A percentile compares a stretch with the other conserved stretches of the same genome.
Conservation (phyloP, 768 basidiomycete genomes). For the Rhodosporidiobolus odoratus region DNA sequence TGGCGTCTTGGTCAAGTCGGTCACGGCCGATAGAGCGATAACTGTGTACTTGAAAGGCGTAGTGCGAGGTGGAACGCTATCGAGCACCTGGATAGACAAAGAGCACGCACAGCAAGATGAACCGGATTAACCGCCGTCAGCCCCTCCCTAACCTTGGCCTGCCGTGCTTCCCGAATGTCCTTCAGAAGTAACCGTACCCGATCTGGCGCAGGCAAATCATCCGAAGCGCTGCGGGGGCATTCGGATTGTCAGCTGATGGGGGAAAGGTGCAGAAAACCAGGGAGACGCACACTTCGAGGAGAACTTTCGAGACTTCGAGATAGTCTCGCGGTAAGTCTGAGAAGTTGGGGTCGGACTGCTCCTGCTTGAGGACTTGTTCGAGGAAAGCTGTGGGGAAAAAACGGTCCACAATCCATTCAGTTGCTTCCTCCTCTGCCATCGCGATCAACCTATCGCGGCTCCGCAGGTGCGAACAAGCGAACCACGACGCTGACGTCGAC, state of each 20-base stretch:
- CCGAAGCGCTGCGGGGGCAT: constrained; percentile 62
- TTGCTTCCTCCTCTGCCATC: background rate
- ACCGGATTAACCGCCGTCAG: constrained; percentile 71
- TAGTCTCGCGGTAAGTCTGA: constrained; percentile 79
- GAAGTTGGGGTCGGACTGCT: constrained; percentile 69
- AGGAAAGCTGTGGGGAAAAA: constrained; percentile 60
- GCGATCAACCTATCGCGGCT: background rate
- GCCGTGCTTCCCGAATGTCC: constrained; percentile 90
- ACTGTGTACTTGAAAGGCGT: no score
- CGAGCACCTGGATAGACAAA: background rate
- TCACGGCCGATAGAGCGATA: background rate
- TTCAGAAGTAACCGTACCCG: constrained; percentile 78
- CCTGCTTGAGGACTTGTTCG: constrained; percentile 65
- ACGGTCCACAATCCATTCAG: background rate
- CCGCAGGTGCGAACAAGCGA: background rate
- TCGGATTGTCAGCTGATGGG: background rate
- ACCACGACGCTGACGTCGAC: no score
- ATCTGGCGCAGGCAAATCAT: constrained; percentile 80
- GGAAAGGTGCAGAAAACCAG: background rate
- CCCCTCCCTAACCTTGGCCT: constrained; percentile 86
- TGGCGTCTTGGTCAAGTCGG: background rate
- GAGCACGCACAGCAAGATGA: constrained; percentile 63
- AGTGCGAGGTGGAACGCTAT: background rate
- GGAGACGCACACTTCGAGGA: constrained; percentile 77
- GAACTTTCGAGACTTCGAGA: constrained; percentile 80